phyloP scores from a whole-genome alignment of 192 early-diverging fungal species.

The Chytriomyces confervae region DNA sequence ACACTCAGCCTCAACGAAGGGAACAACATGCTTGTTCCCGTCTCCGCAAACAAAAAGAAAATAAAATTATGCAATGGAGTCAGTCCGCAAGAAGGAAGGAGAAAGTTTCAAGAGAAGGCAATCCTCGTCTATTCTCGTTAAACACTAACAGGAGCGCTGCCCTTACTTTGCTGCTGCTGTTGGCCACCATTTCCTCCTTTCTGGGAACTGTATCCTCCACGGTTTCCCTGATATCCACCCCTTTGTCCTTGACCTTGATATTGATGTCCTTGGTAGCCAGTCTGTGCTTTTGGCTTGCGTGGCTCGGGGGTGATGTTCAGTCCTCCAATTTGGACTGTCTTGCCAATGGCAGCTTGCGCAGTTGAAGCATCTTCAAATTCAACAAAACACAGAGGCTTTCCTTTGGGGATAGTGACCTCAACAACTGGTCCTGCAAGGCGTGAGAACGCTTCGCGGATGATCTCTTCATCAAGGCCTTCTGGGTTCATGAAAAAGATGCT shows the following conservation, averaged over 20 bases:
- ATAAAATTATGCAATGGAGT: too few relatives aligned
- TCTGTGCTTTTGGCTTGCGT: slow-evolving; percentile 34
- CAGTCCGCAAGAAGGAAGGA: too few relatives aligned
- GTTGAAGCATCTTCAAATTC: slow-evolving; percentile 70
- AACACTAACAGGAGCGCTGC: too few relatives aligned
- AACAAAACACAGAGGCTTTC: slow-evolving; percentile 68
- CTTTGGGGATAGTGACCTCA: slow-evolving; percentile 60
- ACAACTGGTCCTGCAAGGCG: slow-evolving; percentile 63
- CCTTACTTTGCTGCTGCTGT: slow-evolving; percentile 11
- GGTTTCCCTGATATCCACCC: background rate
- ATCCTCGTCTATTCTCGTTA: too few relatives aligned
- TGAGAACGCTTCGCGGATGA: slow-evolving; percentile 61
- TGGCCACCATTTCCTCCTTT: background rate
- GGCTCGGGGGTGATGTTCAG: slow-evolving; percentile 56
- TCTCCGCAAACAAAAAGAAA: too few relatives aligned
- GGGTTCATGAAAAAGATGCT: slow-evolving; percentile 33
- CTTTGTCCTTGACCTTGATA: slow-evolving; percentile 16
- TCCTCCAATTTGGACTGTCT: slow-evolving; percentile 54
- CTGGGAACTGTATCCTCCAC: background rate
- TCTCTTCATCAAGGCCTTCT: slow-evolving; percentile 54
- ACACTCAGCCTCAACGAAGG: too few relatives aligned
- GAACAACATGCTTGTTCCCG: too few relatives aligned
- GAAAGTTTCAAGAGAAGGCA: too few relatives aligned
- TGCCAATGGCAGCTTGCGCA: slow-evolving; percentile 67
- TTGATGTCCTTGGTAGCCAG: slow-evolving; percentile 15